Evolutionary conservation across 345 rosid species (phyloP), one percentile per base, ranked within the genome.

Genomic region (Pseudoturritis turrita): DNA sequence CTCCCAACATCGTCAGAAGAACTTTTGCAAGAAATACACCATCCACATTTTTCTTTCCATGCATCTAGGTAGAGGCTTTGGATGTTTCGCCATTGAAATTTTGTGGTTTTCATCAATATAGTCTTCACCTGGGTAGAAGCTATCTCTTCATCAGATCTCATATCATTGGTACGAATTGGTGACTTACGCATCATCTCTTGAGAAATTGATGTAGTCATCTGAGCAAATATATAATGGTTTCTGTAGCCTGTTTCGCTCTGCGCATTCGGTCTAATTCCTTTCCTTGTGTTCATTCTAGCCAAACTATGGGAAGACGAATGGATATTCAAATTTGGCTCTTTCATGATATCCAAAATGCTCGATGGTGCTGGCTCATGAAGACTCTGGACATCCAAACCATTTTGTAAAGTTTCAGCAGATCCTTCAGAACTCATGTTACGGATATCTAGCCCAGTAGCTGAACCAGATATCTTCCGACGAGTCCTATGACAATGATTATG

Each of bases 31-130:
- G 83, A 68, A 82, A 81, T 84, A 84, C 99, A 95, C 99, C 99
- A 95, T 43, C 99, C 99, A 80, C 99, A 95, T 62, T 79, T 88
- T 81, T 91, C 99, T 77, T 78, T 91, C 81, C 65, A 83, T 3
- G 71, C 72, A 76, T 78, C 84, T 37, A 62, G 59, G 51, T 73
- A 79, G 26, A 73, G 77, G 36, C 73, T 80, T 62, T 59, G 81
- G 55, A 77, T 66, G 77, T 79, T 77, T 54, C 84, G 87, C 96
- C 95, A 88, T 55, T 55, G 70, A 71, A 89, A 86, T 79, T 74
- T 88, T 57, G 78, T 55, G 65, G 81, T 76, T 68, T 80, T 86
- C 80, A 83, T 88, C 79, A 89, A 83, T 62, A 95, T 91, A 60
- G 79, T 80, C 84, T 84, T 95, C 90, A 83, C 79, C 84, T 95